Base-by-base conservation (phyloP, 495 filamentous ascomycete species). In the Ramalina peruviana region DNA sequence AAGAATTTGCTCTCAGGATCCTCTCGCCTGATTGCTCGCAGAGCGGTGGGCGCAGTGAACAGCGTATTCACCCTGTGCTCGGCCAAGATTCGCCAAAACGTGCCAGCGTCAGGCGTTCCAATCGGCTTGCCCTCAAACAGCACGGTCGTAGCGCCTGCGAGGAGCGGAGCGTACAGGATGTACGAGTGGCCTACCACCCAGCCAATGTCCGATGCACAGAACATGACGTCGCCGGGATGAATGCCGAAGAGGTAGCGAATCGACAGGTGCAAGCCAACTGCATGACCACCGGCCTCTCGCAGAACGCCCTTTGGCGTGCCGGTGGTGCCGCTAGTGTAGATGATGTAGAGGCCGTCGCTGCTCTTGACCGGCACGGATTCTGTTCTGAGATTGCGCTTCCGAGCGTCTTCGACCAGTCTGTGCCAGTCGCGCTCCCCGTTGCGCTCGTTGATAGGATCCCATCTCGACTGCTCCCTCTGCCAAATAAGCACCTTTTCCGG, bases 41-140 rank as follows among this genome's bases (percentile, higher is more conserved):
- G 71, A 9, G 89, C 89, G 0, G 79, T 94, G 0, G 89, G 89
- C 0, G 89, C 89, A 1, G 88, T 94, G 59, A 83, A 93, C 27
- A 96, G 67, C 15, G 76, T 72, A 50, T 86, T 90, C 54, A 90
- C 87, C 58, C 82, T 81, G 67, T 94, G 81, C 56, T 89, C 83
- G 55, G 85, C 82, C 20, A 93, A 61, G 19, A 94, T 79, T 3
- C 89, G 73, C 88, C 88, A 96, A 66, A 94, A 89, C 0, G 82
- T 82, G 7, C 84, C 79, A 13, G 86, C 85, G 54, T 94, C 78
- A 0, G 89, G 89, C 0, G 90, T 96, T 3, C 88, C 89, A 27
- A 95, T 68, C 3, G 89, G 89, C 54, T 95, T 95, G 3, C 89
- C 89, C 66, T 95, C 89, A 59, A 86, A 95, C 2, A 95, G 72